Evolutionary conservation across 1,284 basidiomycete genomes (phyloP), one percentile per base, ranked within the genome.

Genomic region (Rhodotorula sp.): DNA sequence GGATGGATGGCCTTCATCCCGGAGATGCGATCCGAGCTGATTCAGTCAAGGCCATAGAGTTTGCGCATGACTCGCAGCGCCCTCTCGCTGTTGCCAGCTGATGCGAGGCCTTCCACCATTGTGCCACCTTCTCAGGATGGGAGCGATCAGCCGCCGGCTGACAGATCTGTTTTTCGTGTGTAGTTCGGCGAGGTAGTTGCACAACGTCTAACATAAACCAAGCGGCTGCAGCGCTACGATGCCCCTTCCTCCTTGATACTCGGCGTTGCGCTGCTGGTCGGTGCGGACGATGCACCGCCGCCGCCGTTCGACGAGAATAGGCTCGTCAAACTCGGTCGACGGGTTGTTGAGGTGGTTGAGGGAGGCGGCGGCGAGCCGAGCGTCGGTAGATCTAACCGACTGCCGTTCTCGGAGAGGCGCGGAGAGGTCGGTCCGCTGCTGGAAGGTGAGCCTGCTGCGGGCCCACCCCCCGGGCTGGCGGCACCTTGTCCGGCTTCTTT

Each of bases 401-500:
- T 61, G 47, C n/a, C 46, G 43, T 31, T 47, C 21, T 54, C 54
- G 10, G 43, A 56, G 18, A 56, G 54, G 16, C 26, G 54, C n/a
- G 54, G 54, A n/a, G 54, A 56, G 15, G 54, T 26, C 10, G 63
- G 12, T 39, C 23, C 34, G 31, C 15, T 31, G 46, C 26, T 15
- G 66, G 61, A 5, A 3, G 48, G 7, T 48, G 59, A 12, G 58
- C 23, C 54, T 3, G 67, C 57, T 14, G 64, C 21, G 14, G 39
- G 39, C 2, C 39, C 39, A 14, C 39, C 39, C 16, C 60, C 47
- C 12, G 34, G 4, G 47, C 31, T 29, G 29, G 58, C 58, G 58
- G 62, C 23, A 15, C 20, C 56, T 7, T 51, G 68, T 12, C 21
- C 52, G 2, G 59, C 60, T 21, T 77, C 76, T 43, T 93, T 94